Evolutionary conservation across 495 filamentous ascomycete species (phyloP).

Genomic region (Rhypophila decipiens): DNA sequence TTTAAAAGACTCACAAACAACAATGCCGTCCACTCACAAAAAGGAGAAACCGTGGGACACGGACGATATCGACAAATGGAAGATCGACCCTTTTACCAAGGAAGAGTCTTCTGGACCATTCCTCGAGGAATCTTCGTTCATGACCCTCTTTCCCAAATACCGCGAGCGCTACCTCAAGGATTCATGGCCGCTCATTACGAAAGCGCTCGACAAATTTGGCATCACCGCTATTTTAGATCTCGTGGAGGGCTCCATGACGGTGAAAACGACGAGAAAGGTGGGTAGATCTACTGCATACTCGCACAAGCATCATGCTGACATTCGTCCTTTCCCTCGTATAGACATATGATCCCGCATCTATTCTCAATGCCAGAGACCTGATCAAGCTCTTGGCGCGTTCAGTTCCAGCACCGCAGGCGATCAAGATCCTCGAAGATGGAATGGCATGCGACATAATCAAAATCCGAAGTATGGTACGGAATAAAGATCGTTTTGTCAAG

Average conservation of each 20-base stretch:
- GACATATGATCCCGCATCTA: constrained; percentile 89
- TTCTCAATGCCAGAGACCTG: constrained; percentile 89
- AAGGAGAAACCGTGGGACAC: constrained; percentile 97
- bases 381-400: constrained; percentile 88
- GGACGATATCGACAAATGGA: constrained; percentile 97
- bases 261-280: constrained; percentile 73
- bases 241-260: constrained; percentile 91
- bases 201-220: constrained; percentile 69
- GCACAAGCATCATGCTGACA: neutral
- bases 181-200: constrained; percentile 81
- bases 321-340: constrained; percentile 31
- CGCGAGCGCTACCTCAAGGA: constrained; percentile 89
- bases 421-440: constrained; percentile 91
- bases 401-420: constrained; percentile 85
- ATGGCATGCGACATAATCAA: constrained; percentile 91
- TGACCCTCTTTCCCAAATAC: constrained; percentile 94
- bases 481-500: constrained; percentile 97
- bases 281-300: too few relatives aligned
- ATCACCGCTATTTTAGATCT: constrained; percentile 89
- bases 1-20: too few relatives aligned
- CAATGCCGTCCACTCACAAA: constrained; percentile 91
- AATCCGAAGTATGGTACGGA: constrained; percentile 77
- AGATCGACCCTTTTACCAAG: constrained; percentile 78
- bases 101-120: constrained; percentile 85
- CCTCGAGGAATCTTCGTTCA: constrained; percentile 81